Percentiles rank a stretch among this genome's conserved stretches.
Conservation (phyloP, 129 eudicot genomes). For the Artemisia annua region DNA sequence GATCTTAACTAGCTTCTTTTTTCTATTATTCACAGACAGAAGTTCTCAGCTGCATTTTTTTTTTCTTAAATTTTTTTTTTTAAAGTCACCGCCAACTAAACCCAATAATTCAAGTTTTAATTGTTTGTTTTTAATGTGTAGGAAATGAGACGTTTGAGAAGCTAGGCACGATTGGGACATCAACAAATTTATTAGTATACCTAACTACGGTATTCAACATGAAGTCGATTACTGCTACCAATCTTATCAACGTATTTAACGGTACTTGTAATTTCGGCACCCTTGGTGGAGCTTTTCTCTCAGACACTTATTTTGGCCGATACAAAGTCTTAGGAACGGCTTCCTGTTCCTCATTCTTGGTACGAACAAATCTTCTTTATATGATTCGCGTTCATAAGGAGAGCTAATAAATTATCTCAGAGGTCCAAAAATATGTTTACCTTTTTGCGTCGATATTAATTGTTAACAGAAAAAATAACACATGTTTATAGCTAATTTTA, state of each 20-base stretch:
- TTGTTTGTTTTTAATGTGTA: conserved; percentile 3
- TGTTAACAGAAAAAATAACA: not conserved
- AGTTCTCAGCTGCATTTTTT: not conserved
- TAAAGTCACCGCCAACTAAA: not conserved
- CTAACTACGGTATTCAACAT: conserved; percentile 47
- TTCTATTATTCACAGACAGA: not conserved
- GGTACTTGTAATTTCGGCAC: conserved; percentile 58
- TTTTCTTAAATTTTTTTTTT: too few relatives aligned
- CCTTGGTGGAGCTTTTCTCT: conserved; percentile 44
- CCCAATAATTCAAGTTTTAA: not conserved
- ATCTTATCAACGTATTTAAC: conserved; percentile 34
- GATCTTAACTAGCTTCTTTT: not conserved
- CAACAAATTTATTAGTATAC: conserved; percentile 42
- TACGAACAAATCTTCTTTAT: not conserved
- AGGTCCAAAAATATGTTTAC: too few relatives aligned
- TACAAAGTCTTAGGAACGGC: conserved; percentile 49
- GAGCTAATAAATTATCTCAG: too few relatives aligned
- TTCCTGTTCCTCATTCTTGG: conserved; percentile 43
- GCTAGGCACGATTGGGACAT: conserved; percentile 55
- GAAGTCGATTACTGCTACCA: conserved; percentile 43
- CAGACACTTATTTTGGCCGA: conserved; percentile 54
- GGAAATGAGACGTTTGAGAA: conserved; percentile 59
- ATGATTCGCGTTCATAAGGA: too few relatives aligned
- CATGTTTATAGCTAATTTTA: not conserved
- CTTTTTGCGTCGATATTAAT: too few relatives aligned